These are phyloP conservation scores for Achaetomium macrosporum DNA, from an alignment of 2,329 filamentous ascomycete species.

Conservation along the genomic window DNA sequence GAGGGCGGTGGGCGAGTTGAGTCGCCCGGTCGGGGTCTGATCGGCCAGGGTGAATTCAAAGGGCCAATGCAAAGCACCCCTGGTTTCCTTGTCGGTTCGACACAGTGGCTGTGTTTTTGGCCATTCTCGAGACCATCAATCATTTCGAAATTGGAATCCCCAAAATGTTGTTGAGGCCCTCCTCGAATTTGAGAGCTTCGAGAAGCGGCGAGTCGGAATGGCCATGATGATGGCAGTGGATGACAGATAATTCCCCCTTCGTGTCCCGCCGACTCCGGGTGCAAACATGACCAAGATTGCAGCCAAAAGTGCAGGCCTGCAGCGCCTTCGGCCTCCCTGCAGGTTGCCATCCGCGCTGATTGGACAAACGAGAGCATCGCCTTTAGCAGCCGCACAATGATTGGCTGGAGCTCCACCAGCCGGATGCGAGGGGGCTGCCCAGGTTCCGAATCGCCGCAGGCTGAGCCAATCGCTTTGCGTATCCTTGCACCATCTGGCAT, in stretches of 20 bases:
- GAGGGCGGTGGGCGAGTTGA: not conserved
- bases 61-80: not conserved
- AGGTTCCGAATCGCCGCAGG: not conserved
- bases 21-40: not conserved
- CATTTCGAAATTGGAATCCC: not conserved
- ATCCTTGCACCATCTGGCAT: not conserved
- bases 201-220: too few relatives aligned
- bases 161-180: not conserved
- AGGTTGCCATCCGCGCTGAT: constrained; percentile 1
- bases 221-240: too few relatives aligned
- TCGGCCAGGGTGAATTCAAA: not conserved
- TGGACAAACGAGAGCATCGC: not conserved
- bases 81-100: not conserved
- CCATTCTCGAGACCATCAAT: not conserved
- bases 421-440: too few relatives aligned
- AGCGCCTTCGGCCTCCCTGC: not conserved
- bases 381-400: constrained; percentile 6
- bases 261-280: too few relatives aligned
- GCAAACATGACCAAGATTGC: constrained; percentile 10
- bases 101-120: not conserved
- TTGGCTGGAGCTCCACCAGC: constrained; percentile 8
- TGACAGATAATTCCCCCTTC: too few relatives aligned
- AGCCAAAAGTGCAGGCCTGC: not conserved
- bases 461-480: too few relatives aligned
- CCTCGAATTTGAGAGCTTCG: too few relatives aligned